phyloP scores from a whole-genome alignment of 1,284 basidiomycete species.

The Lentinula novae-zelandiae region DNA sequence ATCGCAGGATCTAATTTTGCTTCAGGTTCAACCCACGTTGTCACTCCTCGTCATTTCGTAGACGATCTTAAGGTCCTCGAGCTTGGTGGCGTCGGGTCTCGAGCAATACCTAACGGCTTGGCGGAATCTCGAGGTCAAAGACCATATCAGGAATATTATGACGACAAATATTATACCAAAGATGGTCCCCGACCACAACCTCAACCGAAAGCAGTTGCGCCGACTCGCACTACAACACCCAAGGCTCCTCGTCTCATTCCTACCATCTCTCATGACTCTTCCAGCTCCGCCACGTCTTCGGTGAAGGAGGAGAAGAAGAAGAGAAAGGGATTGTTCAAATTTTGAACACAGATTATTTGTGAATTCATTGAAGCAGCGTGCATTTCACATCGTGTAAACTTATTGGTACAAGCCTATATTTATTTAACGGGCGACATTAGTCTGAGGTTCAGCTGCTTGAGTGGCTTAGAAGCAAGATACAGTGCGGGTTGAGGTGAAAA shows the following conservation, averaged over 20 bases:
- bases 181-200: slow-evolving; percentile 54
- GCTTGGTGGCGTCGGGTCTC: slow-evolving; percentile 72
- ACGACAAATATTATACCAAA: slow-evolving; percentile 70
- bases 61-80: slow-evolving; percentile 85
- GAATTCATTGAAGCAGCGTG: neutral
- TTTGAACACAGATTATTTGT: neutral
- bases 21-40: slow-evolving; percentile 84
- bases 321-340: slow-evolving; percentile 71
- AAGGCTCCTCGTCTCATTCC: slow-evolving; percentile 38
- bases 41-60: slow-evolving; percentile 83
- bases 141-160: slow-evolving; percentile 68
- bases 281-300: slow-evolving; percentile 40
- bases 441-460: neutral
- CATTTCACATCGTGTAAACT: neutral
- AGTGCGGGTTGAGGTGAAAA: too few relatives aligned
- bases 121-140: slow-evolving; percentile 47
- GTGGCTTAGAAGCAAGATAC: neutral
- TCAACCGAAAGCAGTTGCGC: slow-evolving; percentile 30
- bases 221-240: slow-evolving; percentile 23
- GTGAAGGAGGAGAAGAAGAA: slow-evolving; percentile 70
- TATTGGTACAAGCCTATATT: neutral
- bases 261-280: slow-evolving; percentile 46
- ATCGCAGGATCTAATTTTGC: slow-evolving; percentile 2
- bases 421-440: neutral
- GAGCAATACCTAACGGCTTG: slow-evolving; percentile 70